Evolutionary conservation across 495 filamentous ascomycete species (phyloP), one percentile per base, ranked within the genome.

Genomic region (Aspergillus saccharolyticus): DNA sequence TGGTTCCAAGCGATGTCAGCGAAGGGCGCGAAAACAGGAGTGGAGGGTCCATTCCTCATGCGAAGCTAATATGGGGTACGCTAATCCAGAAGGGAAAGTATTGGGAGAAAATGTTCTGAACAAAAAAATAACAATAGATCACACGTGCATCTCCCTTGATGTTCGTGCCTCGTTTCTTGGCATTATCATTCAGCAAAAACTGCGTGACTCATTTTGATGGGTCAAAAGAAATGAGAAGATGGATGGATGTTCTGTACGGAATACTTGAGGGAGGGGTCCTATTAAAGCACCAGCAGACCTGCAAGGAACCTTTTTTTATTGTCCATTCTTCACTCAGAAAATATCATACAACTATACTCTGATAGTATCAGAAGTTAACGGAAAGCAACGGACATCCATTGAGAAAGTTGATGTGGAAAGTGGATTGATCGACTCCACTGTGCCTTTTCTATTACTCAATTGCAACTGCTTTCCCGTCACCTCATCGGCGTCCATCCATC

Each of bases 361-460:
- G 5, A 1, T 20, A 24, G 19, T 16, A 48, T 48, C 17, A 48
- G 20, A 48, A n/a, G n/a, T n/a, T n/a, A n/a, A 22, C 45, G 19
- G 18, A 24, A 48, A 21, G 4, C 22, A 10, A 25, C 16, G 20
- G 46, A 25, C 20, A 49, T 25, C 46, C 4, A 48, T 19, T n/a
- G 4, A 48, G 19, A 20, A n/a, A 49, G 18, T 12, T 15, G 12
- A 24, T 28, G 15, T 49, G 15, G 19, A 49, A 7, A 16, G 24
- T 49, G 15, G 44, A 21, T 3, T 39, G 33, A 39, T 9, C 5
- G 33, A n/a, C 47, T 50, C 47, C 47, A 50, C 47, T 28, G 22
- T 10, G 1, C 22, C 22, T 50, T 50, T 50, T 50, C 47, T 14
- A 50, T 50, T 50, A 50, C 47, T 28, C 47, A 50, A 50, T 17